phyloP scores from a whole-genome alignment of 192 early-diverging fungal species.

The Podila clonocystis region DNA sequence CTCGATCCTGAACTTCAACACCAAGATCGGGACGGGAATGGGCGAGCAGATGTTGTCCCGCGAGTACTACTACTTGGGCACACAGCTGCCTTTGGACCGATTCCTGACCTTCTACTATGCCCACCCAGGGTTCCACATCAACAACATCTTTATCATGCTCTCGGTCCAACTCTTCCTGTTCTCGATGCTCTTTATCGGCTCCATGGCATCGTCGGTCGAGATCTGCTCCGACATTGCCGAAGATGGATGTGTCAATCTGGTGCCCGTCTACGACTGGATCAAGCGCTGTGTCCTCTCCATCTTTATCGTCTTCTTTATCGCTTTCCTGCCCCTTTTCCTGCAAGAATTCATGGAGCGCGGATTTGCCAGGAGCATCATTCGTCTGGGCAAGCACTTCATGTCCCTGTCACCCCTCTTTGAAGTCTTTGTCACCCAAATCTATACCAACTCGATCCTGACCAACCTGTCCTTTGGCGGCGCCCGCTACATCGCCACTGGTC shows the following conservation, averaged over 20 bases:
- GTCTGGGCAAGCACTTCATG: conserved; percentile 82
- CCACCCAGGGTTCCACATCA: conserved; percentile 90
- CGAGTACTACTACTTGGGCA: conserved; percentile 91
- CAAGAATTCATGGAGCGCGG: conserved; percentile 89
- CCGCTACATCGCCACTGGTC: conserved; percentile 86
- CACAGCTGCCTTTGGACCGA: conserved; percentile 84
- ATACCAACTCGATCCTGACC: conserved; percentile 81
- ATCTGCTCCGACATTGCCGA: conserved; percentile 67
- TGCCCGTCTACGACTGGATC: conserved; percentile 84
- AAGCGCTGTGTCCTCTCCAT: conserved; percentile 84
- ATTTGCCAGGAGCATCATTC: conserved; percentile 72
- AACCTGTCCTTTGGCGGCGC: conserved; percentile 85
- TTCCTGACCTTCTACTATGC: conserved; percentile 92
- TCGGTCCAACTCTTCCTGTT: conserved; percentile 85
- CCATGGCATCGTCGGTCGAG: conserved; percentile 70
- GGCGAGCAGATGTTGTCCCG: conserved; percentile 94
- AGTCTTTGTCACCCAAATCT: conserved; percentile 88
- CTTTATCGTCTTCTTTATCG: conserved; percentile 82
- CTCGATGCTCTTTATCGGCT: conserved; percentile 78
- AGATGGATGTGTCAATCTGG: conserved; percentile 78
- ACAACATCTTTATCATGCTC: conserved; percentile 88
- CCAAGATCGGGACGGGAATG: conserved; percentile 94
- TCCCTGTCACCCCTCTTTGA: conserved; percentile 88
- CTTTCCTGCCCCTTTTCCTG: conserved; percentile 83
- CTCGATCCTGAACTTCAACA: conserved; percentile 89